phyloP scores from a whole-genome alignment of 305 asterid species.

The Andrographis paniculata region DNA sequence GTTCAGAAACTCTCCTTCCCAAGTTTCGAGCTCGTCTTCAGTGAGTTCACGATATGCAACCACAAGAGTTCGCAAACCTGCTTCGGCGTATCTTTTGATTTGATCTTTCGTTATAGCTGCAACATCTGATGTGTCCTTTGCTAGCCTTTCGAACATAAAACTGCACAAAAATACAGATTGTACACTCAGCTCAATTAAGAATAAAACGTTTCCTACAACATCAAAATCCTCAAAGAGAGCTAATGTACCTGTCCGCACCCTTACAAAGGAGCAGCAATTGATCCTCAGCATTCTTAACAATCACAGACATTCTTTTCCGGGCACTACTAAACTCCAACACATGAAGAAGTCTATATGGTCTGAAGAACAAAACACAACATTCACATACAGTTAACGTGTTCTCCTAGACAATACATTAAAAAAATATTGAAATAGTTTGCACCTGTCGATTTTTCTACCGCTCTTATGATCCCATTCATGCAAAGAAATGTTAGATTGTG shows the following conservation, averaged over 20 bases:
- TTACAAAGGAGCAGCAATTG: slow-evolving; percentile 82
- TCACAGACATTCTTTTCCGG: slow-evolving; percentile 93
- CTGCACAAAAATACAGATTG: slow-evolving; percentile 31
- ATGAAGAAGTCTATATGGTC: slow-evolving; percentile 74
- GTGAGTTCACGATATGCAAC: slow-evolving; percentile 77
- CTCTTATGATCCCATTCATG: slow-evolving; percentile 60
- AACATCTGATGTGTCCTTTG: slow-evolving; percentile 37
- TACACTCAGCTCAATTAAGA: slow-evolving; percentile 9
- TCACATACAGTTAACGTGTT: not conserved
- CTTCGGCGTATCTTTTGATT: slow-evolving; percentile 71
- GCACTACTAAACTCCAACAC: slow-evolving; percentile 91
- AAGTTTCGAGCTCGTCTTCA: slow-evolving; percentile 55
- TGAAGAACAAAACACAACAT: slow-evolving; percentile 25
- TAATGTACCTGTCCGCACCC: slow-evolving; percentile 99
- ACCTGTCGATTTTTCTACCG: slow-evolving; percentile 59
- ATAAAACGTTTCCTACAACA: slow-evolving; percentile 15
- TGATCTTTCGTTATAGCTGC: slow-evolving; percentile 57
- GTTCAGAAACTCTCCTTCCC: slow-evolving; percentile 67
- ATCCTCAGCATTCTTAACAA: slow-evolving; percentile 56
- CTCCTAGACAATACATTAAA: no score
- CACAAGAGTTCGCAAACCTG: slow-evolving; percentile 87
- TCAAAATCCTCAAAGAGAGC: slow-evolving; percentile 16
- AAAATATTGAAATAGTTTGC: no score
- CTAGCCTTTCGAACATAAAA: slow-evolving; percentile 78
- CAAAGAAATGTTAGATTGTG: slow-evolving; percentile 73